Base-by-base conservation (phyloP, 768 basidiomycete genomes). In the Panaeolus papilionaceus region DNA sequence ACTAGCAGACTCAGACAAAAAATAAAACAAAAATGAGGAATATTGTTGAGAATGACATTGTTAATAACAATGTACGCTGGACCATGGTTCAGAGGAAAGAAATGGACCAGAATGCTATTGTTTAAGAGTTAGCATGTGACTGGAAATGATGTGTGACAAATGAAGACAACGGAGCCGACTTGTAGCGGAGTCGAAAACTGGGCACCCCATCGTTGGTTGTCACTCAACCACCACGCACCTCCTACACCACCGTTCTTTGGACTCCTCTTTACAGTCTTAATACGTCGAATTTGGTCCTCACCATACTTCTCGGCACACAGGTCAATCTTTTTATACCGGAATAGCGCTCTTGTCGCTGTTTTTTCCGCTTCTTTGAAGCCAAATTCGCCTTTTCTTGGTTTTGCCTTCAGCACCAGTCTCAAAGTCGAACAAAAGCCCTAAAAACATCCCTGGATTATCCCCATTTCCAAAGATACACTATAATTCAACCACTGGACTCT, bases 141-240 rank as follows among this genome's bases (percentile, higher is more conserved):
- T 37, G 16, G 28, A 58, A 58, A 37, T 58, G 54, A 58, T 58
- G 54, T 58, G 54, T 58, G 54, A 58, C 54, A 58, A 58, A 58
- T 58, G 54, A 12, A 58, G 54, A 58, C 54, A 58, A 58, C 78
- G 79, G 79, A 75, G 71, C 76, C 79, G 79, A 78, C 77, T 79
- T 79, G 76, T 73, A 79, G 81, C 83, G 82, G 82, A 83, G 82
- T 82, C 80, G 78, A 77, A 82, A 80, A 78, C 64, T 64, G 66
- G 58, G 23, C 71, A 68, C 71, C 70, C 71, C 77, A 81, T 81
- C 76, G 81, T 80, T 82, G 82, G 83, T 83, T 83, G 82, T 80
- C 77, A 79, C 74, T 71, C 77, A 80, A 83, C 82, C 79, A 79
- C 81, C 82, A 83, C 78, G 75, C 79, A 76, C 74, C 71, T 75